A percentile compares a stretch with the other conserved stretches of the same genome.
phyloP scores from a whole-genome alignment of 306 rosid species.

The Quercus engelmannii region DNA sequence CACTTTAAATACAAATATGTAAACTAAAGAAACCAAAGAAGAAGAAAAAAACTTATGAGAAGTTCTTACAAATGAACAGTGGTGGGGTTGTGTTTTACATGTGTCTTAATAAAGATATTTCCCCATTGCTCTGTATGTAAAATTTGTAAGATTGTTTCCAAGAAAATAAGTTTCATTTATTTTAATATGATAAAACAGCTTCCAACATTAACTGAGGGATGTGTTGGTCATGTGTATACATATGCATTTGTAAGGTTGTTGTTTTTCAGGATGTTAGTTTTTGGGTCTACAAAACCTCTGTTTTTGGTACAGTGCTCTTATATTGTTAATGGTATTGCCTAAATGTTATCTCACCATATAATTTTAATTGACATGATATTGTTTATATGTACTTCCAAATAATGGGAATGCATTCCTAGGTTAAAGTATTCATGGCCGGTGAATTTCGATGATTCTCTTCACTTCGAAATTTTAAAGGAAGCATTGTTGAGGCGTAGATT shows the following conservation, averaged over 20 bases:
- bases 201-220: background rate
- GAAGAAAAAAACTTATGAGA: background rate
- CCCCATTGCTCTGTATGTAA: background rate
- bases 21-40: background rate
- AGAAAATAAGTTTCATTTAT: background rate
- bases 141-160: background rate
- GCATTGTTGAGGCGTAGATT: slow-evolving; percentile 53
- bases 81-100: background rate
- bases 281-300: background rate
- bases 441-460: slow-evolving; percentile 60
- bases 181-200: background rate
- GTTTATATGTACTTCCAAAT: slow-evolving; percentile 12
- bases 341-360: background rate
- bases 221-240: background rate
- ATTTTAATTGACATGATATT: background rate
- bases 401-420: slow-evolving; percentile 43
- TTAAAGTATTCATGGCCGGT: slow-evolving; percentile 53
- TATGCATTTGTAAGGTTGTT: background rate
- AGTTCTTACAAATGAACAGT: background rate
- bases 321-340: background rate
- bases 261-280: background rate
- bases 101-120: background rate
- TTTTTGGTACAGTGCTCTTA: background rate
- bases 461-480: slow-evolving; percentile 90
- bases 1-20: background rate